These are phyloP conservation scores for Graphiopsis chlorocephala DNA, from an alignment of 2,329 filamentous ascomycete genomes.

Conservation along the genomic window DNA sequence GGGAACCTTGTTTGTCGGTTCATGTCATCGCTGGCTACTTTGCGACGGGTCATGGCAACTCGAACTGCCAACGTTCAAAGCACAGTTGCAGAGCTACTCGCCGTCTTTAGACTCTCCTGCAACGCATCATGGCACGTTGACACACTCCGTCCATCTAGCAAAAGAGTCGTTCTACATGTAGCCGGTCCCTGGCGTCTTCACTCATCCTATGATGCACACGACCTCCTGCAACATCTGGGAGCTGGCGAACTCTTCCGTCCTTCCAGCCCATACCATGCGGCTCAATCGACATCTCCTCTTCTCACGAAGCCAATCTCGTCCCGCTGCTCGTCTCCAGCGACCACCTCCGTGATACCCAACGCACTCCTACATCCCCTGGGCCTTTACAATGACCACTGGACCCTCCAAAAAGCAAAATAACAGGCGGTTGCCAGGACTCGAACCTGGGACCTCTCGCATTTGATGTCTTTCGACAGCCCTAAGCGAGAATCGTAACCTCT, in stretches of 20 bases:
- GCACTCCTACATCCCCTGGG: not conserved
- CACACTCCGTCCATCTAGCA: not conserved
- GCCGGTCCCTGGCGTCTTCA: not conserved
- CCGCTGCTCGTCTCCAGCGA: not conserved
- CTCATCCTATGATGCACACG: not conserved
- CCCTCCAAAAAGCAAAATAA: not conserved
- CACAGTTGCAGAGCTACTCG: not conserved
- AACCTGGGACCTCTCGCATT: conserved; percentile 14
- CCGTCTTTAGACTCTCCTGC: not conserved
- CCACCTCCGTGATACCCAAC: not conserved
- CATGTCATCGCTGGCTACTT: not conserved
- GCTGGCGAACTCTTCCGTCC: not conserved
- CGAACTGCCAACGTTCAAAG: not conserved
- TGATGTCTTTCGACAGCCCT: not conserved
- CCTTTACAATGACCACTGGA: not conserved
- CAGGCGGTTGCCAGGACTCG: conserved; percentile 10
- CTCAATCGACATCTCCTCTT: not conserved
- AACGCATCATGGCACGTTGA: not conserved
- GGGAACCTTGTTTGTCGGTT: not conserved
- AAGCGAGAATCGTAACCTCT: conserved; percentile 15
- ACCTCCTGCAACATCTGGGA: not conserved
- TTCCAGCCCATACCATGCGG: not conserved
- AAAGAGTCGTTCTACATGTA: no score
- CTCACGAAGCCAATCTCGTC: not conserved
- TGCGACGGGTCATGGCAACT: not conserved